Evolutionary conservation across 495 filamentous ascomycete species (phyloP).

Genomic region (Trichocladium uniseriatum): DNA sequence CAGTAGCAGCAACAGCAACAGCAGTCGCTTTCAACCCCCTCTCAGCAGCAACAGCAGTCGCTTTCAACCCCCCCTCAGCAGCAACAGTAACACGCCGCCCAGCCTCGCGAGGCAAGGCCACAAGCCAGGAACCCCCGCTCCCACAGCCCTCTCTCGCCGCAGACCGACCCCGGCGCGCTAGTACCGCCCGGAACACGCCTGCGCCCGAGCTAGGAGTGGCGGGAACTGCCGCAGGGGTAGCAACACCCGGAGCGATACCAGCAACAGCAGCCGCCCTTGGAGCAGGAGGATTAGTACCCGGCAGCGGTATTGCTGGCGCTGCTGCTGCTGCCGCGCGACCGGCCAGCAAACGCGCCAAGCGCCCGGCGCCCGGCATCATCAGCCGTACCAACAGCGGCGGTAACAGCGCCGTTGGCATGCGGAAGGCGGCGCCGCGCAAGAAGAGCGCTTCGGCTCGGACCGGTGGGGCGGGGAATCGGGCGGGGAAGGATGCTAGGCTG

Average conservation of each 20-base stretch:
- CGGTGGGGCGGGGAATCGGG: background rate
- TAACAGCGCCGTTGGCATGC: slow-evolving; percentile 62
- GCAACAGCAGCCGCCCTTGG: background rate
- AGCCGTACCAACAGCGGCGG: slow-evolving; percentile 60
- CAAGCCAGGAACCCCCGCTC: slow-evolving; percentile 39
- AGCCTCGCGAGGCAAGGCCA: slow-evolving; percentile 39
- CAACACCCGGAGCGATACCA: background rate
- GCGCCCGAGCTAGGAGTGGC: slow-evolving; percentile 31
- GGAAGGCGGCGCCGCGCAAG: slow-evolving; percentile 68
- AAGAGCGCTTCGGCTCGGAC: slow-evolving; percentile 37
- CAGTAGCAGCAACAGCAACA: slow-evolving; percentile 12
- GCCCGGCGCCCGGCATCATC: slow-evolving; percentile 71
- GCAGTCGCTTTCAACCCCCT: slow-evolving; percentile 3
- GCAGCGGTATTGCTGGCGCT: background rate
- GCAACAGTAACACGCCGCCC: slow-evolving; percentile 29
- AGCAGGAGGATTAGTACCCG: background rate
- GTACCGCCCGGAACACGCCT: slow-evolving; percentile 49
- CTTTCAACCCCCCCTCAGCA: too few relatives aligned
- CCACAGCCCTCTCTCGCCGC: slow-evolving; percentile 30
- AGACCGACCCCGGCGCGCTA: slow-evolving; percentile 46
- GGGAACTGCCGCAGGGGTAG: background rate
- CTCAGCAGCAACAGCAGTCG: slow-evolving; percentile 6
- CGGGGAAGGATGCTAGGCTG: background rate
- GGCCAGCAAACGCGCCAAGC: slow-evolving; percentile 47
- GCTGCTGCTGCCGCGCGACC: slow-evolving; percentile 19